Base-by-base conservation (phyloP, 768 basidiomycete genomes). In the Nidula microcarpa region DNA sequence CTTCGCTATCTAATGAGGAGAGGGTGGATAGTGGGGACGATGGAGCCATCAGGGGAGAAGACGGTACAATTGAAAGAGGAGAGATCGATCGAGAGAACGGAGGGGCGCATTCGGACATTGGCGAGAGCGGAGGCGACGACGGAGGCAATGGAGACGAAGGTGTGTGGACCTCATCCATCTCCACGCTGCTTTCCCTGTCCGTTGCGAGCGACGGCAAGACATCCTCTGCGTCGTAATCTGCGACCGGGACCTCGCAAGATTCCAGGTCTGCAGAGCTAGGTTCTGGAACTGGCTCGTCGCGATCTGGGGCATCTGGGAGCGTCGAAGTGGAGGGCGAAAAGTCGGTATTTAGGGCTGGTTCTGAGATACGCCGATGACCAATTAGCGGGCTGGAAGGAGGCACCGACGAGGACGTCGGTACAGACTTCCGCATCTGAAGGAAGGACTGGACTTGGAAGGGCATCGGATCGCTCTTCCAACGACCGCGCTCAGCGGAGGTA, bases 401-500 rank as follows among this genome's bases (percentile, higher is more conserved):
- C 0, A 68, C 58, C 33, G 68, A 63, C 14, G 71, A 72, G 30
- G 63, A 62, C 0, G 62, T 66, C 9, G 71, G 71, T 8, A 63
- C 64, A 13, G 74, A 70, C 56, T 72, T 70, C 32, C 72, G 63
- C 32, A 62, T 61, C 36, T 60, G 61, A 30, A 61, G 54, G 39
- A 62, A 57, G 41, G 58, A 47, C 51, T 57, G 61, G 43, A 50
- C 58, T 54, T 65, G 64, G 53, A 64, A 56, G 0, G 72, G 69
- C 33, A 75, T 62, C 1, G 79, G 80, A 55, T 83, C 80, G 53
- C 68, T 78, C 56, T 73, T 71, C 82, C 82, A 84, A 52, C 74
- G 74, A 6, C 82, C 82, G 50, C 83, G 81, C 59, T 85, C 83
- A 6, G 79, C 75, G 39, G 83, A 85, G 9, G 74, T 73, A 45